Evolutionary conservation across 768 basidiomycete species (phyloP), one percentile per base, ranked within the genome.

Genomic region (Termitomyces sp.): DNA sequence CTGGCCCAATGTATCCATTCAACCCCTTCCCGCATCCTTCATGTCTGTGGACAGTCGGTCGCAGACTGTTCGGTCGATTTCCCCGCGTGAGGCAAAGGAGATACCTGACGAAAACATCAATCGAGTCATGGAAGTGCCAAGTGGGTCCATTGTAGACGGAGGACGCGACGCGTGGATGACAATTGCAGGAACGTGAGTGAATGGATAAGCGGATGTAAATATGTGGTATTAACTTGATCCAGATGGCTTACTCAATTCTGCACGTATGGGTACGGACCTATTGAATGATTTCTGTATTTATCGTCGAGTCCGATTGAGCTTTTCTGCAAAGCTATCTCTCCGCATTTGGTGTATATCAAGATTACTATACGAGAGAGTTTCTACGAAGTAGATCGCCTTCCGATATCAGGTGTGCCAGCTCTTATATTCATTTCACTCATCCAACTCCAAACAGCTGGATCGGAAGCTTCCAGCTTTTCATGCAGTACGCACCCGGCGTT

Each of bases 331-430:
- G 78, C 5, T 78, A 77, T 56, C 67, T 73, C 28, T 75, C 74
- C 30, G 71, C 75, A 3, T 77, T 76, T 60, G 78, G 78, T 2
- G 71, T 75, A n/a, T 77, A 75, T 57, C 74, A 79, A 67, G 80
- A 80, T 51, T 75, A 77, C 26, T 75, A 81, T 47, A 75, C 75
- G 1, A 68, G 73, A 38, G 64, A 68, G 7, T 76, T 75, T 55
- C 60, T 80, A 54, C 63, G 60, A 14, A 66, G 70, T 43, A 69
- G 64, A 30, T 71, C 71, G 7, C 72, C 78, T n/a, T 78, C 75
- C n/a, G 73, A 76, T 37, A 75, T 79, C 43, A 76, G 75, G 73
- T 75, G 60, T 56, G 63, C 55, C 42, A 17, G 26, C 11, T 59
- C 21, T 15, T 11, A 40, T 48, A 33, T 52, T 5, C 33, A 31